Evolutionary conservation across 2,329 filamentous ascomycete genomes (phyloP), one percentile per base, ranked within the genome.

Genomic region (Monilinia polystroma): DNA sequence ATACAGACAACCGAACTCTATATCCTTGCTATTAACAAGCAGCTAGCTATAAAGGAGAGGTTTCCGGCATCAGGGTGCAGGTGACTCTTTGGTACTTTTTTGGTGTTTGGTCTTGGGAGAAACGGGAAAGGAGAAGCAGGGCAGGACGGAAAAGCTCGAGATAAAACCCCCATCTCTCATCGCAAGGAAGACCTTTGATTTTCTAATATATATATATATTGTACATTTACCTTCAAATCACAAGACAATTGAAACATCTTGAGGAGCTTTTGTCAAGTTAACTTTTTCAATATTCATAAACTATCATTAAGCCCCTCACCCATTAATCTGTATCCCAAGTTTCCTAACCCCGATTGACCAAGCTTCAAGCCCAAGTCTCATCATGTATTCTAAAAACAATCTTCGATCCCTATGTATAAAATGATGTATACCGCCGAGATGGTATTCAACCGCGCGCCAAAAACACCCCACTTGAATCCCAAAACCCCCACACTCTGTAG

Each of bases 381-480:
- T 59, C 43, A 49, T 32, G 49, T 51, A 60, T 60, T 20, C 58
- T 38, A 60, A 29, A 35, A 60, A 38, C 45, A 18, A 51, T 16
- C 57, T 16, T 59, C 29, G 20, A 38, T 51, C 12, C 58, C 45
- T 32, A 7, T 38, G 29, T 16, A 43, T 43, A 16, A 51, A 51
- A 38, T 26, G 29, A 38, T 51, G 12, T 23, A 18, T 38, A 51
- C 45, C 58, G 29, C 45, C 43, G 23, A 51, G 29, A 60, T 20
- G 29, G 20, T 60, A 49, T 60, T 32, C 43, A 38, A 51, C 58
- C 58, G 58, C 58, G 45, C 58, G 45, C 58, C 58, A 60, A 60
- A 59, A 60, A 52, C 58, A 51, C 58, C 58, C 45, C n/a, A 35
- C 20, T 11, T 29, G n/a, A 59, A 51, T 51, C 14, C 58, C 29